A percentile compares a stretch with the other conserved stretches of the same genome.
Conservation (phyloP, 306 rosid genomes). For the Senna siamea region DNA sequence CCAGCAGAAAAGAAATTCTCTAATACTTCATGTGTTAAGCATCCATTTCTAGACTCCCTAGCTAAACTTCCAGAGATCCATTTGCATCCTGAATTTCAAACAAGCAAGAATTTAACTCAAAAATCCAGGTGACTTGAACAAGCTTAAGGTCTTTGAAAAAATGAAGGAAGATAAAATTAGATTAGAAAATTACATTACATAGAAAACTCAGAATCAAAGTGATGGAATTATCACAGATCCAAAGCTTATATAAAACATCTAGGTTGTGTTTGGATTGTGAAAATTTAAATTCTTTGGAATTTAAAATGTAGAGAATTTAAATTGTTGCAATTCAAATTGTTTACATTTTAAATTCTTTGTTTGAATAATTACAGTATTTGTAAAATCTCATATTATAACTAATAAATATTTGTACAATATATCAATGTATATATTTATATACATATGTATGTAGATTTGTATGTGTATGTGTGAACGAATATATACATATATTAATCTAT, state of each 20-base stretch:
- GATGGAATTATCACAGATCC: background rate
- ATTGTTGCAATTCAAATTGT: no score
- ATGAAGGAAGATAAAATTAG: background rate
- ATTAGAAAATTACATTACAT: background rate
- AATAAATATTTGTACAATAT: no score
- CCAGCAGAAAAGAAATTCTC: conserved; percentile 36
- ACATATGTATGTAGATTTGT: no score
- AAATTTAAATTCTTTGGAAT: no score
- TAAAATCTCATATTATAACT: no score
- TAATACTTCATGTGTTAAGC: conserved; percentile 32
- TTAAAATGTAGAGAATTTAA: no score
- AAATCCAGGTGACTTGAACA: background rate
- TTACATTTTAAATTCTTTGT: no score
- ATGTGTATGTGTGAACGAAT: no score
- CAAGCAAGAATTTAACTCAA: conserved; percentile 31
- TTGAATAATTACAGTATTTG: no score
- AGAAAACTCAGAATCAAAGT: conserved; percentile 23
- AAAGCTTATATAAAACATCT: conserved; percentile 15
- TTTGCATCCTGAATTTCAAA: conserved; percentile 47
- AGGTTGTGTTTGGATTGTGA: no score
- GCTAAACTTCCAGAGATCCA: conserved; percentile 45
- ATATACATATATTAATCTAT: no score
- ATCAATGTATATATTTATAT: no score
- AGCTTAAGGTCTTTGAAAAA: background rate
- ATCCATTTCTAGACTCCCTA: conserved; percentile 48